Evolutionary conservation across 805 yeast genomes (phyloP).

Genomic region (Blastobotrys mokoenaii): DNA sequence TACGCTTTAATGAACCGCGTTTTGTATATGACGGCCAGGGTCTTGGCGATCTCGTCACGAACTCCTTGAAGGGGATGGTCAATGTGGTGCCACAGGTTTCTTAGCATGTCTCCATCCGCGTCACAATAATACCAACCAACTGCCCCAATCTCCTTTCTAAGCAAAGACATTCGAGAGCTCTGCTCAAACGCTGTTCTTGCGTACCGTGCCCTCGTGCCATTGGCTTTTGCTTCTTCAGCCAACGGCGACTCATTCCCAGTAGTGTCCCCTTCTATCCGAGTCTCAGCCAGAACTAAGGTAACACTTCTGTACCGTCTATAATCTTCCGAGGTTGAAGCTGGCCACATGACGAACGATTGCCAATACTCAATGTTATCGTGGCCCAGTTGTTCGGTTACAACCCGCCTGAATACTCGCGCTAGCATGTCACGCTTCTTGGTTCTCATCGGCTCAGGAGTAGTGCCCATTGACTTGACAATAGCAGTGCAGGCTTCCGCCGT

Average conservation of each 20-base stretch:
- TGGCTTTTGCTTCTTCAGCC: no score
- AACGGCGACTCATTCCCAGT: no score
- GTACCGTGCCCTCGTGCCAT: conserved; percentile 9
- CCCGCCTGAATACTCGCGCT: conserved; percentile 31
- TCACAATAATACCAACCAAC: conserved; percentile 41
- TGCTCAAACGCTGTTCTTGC: conserved; percentile 59
- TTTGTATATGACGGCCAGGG: conserved; percentile 41
- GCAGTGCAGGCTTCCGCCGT: conserved; percentile 66
- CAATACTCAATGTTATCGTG: conserved; percentile 71
- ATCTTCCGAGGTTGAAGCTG: conserved; percentile 44
- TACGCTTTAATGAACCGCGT: conserved; percentile 37
- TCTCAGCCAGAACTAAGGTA: conserved; percentile 34
- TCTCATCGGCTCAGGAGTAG: conserved; percentile 9
- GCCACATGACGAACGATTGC: conserved; percentile 66
- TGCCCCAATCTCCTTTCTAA: conserved; percentile 43
- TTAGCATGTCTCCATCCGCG: conserved; percentile 36
- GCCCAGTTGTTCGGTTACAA: conserved; percentile 51
- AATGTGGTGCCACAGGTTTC: conserved; percentile 38
- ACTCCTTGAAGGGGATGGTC: conserved; percentile 68
- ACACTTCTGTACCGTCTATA: conserved; percentile 53
- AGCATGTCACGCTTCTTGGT: conserved; percentile 22
- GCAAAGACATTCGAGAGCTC: conserved; percentile 49
- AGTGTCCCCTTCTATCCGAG: not conserved
- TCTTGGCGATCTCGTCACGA: conserved; percentile 55
- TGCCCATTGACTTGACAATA: conserved; percentile 34